Conservation (phyloP, 768 basidiomycete species). For the Suillus plorans region DNA sequence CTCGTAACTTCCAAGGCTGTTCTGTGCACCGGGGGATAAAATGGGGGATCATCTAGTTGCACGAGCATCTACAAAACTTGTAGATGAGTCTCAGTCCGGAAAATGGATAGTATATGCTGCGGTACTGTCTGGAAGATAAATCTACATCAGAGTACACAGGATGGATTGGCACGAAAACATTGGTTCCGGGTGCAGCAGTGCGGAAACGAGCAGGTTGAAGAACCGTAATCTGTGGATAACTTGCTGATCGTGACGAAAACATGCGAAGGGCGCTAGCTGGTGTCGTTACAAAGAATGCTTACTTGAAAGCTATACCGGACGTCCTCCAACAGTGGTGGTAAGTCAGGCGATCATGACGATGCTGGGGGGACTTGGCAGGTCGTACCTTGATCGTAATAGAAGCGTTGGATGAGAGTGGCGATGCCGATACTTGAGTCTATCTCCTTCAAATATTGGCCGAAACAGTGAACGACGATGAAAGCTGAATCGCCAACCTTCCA, state of each 20-base stretch:
- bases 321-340: slow-evolving; percentile 11
- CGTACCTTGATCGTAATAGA: slow-evolving; percentile 25
- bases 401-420: slow-evolving; percentile 18
- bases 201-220: slow-evolving; percentile 24
- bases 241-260: not conserved
- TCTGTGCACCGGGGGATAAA: slow-evolving; percentile 23
- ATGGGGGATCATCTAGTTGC: slow-evolving; percentile 20
- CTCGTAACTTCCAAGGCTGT: slow-evolving; percentile 16
- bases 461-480: slow-evolving; percentile 21
- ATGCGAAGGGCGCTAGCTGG: not conserved
- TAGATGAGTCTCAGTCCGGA: slow-evolving; percentile 19
- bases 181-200: slow-evolving; percentile 12
- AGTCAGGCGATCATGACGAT: not conserved
- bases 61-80: slow-evolving; percentile 18
- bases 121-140: slow-evolving; percentile 10
- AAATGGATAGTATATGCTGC: slow-evolving; percentile 6
- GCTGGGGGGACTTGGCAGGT: no score
- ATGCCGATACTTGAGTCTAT: slow-evolving; percentile 2
- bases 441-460: slow-evolving; percentile 20
- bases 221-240: no score
- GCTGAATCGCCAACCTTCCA: not conserved
- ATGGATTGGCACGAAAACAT: slow-evolving; percentile 9
- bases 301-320: not conserved
- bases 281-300: not conserved
- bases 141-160: slow-evolving; percentile 22